Evolutionary conservation across 2,329 filamentous ascomycete genomes (phyloP).

Genomic region (Alternaria burnsii): DNA sequence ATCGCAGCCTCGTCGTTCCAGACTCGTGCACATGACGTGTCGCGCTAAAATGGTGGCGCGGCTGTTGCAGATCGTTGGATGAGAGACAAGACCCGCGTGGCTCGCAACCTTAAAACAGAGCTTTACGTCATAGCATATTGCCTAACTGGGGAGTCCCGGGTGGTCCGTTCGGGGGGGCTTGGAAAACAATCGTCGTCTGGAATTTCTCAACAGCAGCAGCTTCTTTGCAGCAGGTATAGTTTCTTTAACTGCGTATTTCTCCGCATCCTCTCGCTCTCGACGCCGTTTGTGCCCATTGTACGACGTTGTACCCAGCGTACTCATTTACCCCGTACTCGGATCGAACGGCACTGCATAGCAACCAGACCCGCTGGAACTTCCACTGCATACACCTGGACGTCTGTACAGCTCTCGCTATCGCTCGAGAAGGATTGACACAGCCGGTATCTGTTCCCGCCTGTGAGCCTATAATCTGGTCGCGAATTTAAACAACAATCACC

Average conservation of each 20-base stretch:
- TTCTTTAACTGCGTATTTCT: background rate
- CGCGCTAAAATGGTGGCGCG: slow-evolving; percentile 18
- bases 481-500: slow-evolving; percentile 1
- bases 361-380: slow-evolving; percentile 2
- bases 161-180: slow-evolving; percentile 14
- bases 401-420: background rate
- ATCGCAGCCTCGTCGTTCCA: slow-evolving; percentile 8
- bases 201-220: slow-evolving; percentile 1
- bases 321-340: slow-evolving; percentile 1
- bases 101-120: slow-evolving; percentile 23
- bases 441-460: background rate
- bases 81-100: slow-evolving; percentile 12
- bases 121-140: slow-evolving; percentile 30
- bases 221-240: background rate
- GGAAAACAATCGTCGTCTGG: slow-evolving; percentile 15
- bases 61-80: slow-evolving; percentile 26
- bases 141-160: slow-evolving; percentile 11
- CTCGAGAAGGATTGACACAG: background rate
- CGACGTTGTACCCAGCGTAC: background rate
- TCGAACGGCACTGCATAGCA: slow-evolving; percentile 7
- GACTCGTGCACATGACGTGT: slow-evolving; percentile 14
- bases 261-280: background rate
- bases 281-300: background rate
- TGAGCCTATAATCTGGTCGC: background rate
- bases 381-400: background rate